Base-by-base conservation (phyloP, 2,329 filamentous ascomycete genomes). In the Curvularia eragrostidis region DNA sequence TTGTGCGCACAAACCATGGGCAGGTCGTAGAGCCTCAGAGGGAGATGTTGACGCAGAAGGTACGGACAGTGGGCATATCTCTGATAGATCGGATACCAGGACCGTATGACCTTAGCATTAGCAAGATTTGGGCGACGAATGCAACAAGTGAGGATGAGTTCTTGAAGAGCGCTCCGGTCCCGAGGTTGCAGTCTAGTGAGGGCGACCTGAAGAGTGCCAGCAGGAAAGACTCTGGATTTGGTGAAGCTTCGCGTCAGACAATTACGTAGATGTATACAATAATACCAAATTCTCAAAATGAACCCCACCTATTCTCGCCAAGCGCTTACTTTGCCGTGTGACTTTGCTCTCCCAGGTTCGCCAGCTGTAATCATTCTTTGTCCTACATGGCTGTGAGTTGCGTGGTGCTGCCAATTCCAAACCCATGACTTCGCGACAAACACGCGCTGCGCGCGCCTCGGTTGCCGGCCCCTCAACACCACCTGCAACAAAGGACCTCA, bases 1-100 rank as follows among this genome's bases (percentile, higher is more conserved):
- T 99, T 78, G 94, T 99, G 58, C 85, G 95, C 62, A 99, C 95
- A 13, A 98, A 97, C 73, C 87, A 96, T 71, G 95, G 95, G 6
- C 87, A 91, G 69, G 91, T 96, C 1, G 89, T 97, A 5, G 93
- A 98, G 80, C 95, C 95, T 30, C 94, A 98, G 81, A 89, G 89
- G 12, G 93, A 96, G 75, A 89, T 99, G 78, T 79, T 97, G 74
- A 87, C 90, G 61, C 90, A 96, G 70, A 93, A 92, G 76, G 88
- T 99, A 28, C 85, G 87, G 72, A 96, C 89, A 26, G 82, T 99
- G 19, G 95, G 95, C 1, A 87, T 98, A 56, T 92, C 93, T 5
- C 77, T 97, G 71, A 97, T 93, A 52, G 95, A 99, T 77, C 85
- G 95, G 15, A 85, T 96, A 36, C 90, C 92, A 6, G 95, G 94